These are phyloP conservation scores for Choiromyces venosus DNA, from an alignment of 495 filamentous ascomycete species.

Conservation along the genomic window DNA sequence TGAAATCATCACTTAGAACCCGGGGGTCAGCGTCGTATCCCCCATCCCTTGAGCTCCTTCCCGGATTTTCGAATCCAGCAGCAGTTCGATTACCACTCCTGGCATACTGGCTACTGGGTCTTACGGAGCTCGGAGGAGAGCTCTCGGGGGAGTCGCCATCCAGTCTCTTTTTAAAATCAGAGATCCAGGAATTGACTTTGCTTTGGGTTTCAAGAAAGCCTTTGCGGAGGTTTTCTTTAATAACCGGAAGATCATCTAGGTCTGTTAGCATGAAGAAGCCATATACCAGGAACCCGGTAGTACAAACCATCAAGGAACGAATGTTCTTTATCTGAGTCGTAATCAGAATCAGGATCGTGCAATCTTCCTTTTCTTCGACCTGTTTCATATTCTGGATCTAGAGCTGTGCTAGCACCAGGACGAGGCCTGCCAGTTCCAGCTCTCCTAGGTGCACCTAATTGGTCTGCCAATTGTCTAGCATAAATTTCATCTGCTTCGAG, in stretches of 20 bases:
- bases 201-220: constrained; percentile 91
- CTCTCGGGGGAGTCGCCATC: constrained; percentile 59
- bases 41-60: constrained; percentile 63
- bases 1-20: constrained; percentile 85
- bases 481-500: constrained; percentile 88
- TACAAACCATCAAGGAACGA: constrained; percentile 78
- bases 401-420: not conserved
- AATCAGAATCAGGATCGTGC: constrained; percentile 46
- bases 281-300: constrained; percentile 5
- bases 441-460: constrained; percentile 47
- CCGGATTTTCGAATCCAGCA: constrained; percentile 40
- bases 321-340: constrained; percentile 60
- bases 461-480: constrained; percentile 86
- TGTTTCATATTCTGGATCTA: not conserved
- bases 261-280: constrained; percentile 32
- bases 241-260: constrained; percentile 80
- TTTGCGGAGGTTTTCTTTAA: constrained; percentile 87
- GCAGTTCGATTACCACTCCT: constrained; percentile 17
- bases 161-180: constrained; percentile 79
- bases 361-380: not conserved
- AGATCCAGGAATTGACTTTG: constrained; percentile 89
- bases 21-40: constrained; percentile 95
- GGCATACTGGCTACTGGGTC: constrained; percentile 32
- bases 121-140: constrained; percentile 29
- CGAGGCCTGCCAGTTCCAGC: constrained; percentile 24